Evolutionary conservation across 352 stramenopile genomes (phyloP).

Genomic region (Phytophthora syringae): DNA sequence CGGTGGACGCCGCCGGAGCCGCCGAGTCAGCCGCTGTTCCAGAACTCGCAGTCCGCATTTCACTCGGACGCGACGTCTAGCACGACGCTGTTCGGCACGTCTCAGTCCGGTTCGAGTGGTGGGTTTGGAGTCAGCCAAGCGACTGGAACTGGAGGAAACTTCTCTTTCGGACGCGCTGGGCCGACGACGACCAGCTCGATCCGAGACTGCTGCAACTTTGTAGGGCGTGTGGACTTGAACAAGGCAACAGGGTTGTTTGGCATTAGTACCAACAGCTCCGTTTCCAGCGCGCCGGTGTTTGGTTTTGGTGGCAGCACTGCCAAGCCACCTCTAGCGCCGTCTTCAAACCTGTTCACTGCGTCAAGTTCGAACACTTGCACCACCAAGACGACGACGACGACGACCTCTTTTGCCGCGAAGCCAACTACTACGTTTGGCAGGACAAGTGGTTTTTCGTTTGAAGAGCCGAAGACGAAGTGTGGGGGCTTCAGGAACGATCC

Average conservation of each 20-base stretch:
- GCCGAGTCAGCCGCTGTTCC: constrained; percentile 12
- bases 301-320: background rate
- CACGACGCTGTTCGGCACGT: constrained; percentile 13
- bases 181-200: background rate
- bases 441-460: background rate
- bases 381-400: background rate
- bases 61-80: background rate
- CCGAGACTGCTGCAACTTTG: background rate
- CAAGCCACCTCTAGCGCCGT: constrained; percentile 12
- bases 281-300: background rate
- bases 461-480: background rate
- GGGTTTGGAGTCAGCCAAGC: background rate
- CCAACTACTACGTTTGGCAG: background rate
- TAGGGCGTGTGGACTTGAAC: background rate
- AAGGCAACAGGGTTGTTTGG: constrained; percentile 7
- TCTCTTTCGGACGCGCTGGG: constrained; percentile 8
- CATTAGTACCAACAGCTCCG: background rate
- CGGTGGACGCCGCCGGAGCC: constrained; percentile 15
- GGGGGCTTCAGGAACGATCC: background rate
- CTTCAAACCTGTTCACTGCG: constrained; percentile 15
- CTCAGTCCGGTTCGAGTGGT: background rate
- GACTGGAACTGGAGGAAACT: constrained; percentile 8
- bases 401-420: background rate
- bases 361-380: constrained; percentile 5
- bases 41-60: background rate